Conservation (phyloP, 2,329 filamentous ascomycete species). For the Juglanconis juglandina region DNA sequence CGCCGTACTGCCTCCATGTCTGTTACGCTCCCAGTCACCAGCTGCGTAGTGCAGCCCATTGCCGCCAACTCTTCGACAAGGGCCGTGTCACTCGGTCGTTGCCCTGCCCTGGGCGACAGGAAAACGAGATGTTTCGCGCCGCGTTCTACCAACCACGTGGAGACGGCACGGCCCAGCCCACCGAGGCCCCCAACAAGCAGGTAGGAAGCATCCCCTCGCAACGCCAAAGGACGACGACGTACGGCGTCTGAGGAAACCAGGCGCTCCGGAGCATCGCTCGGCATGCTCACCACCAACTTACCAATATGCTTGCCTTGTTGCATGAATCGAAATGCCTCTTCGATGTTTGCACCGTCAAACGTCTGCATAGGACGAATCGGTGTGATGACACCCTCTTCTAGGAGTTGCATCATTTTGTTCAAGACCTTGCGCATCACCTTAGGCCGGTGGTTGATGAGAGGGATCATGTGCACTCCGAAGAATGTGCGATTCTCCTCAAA, state of each 20-base stretch:
- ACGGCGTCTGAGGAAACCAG: not conserved
- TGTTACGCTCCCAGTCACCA: no score
- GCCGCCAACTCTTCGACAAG: no score
- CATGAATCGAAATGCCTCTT: slow-evolving; percentile 33
- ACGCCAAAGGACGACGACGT: not conserved
- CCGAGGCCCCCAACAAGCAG: slow-evolving; percentile 28
- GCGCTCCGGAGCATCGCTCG: not conserved
- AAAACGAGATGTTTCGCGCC: slow-evolving; percentile 19
- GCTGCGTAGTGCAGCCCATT: no score
- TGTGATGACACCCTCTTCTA: no score
- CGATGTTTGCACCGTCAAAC: no score
- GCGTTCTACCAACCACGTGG: slow-evolving; percentile 24
- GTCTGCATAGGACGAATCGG: no score
- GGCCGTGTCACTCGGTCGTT: not conserved
- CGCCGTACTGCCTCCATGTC: no score
- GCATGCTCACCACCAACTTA: slow-evolving; percentile 31
- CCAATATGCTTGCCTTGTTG: slow-evolving; percentile 37
- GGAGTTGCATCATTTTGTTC: no score
- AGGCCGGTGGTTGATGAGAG: no score
- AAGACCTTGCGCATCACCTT: no score
- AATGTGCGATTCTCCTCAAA: no score
- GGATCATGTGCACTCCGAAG: no score
- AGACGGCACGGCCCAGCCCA: slow-evolving; percentile 25
- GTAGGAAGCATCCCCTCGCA: slow-evolving; percentile 17
- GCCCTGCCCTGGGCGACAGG: slow-evolving; percentile 18